Evolutionary conservation across 2,329 filamentous ascomycete species (phyloP).

Genomic region (Aureobasidium sp.): DNA sequence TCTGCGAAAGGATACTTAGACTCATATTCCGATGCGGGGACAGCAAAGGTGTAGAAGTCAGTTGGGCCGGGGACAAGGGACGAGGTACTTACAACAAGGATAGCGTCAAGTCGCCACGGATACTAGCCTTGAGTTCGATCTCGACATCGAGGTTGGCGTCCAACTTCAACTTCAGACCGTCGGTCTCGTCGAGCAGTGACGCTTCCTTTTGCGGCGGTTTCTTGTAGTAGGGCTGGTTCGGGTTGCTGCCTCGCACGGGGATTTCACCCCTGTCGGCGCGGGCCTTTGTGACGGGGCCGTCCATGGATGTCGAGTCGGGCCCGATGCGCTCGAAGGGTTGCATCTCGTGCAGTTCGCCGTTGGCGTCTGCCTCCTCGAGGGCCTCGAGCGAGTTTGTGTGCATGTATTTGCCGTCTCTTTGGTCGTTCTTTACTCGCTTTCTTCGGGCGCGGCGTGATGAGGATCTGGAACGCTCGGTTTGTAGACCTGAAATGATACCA

Average conservation of each 20-base stretch:
- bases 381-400: conserved; percentile 40
- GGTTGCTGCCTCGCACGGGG: conserved; percentile 43
- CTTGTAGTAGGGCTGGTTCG: conserved; percentile 39
- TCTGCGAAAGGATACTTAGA: conserved; percentile 9
- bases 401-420: conserved; percentile 43
- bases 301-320: conserved; percentile 47
- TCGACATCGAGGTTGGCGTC: conserved; percentile 76
- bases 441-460: conserved; percentile 39
- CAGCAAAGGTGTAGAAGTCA: not conserved
- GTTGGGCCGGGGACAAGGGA: not conserved
- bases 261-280: conserved; percentile 47
- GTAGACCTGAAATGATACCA: conserved; percentile 21
- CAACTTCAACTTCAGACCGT: conserved; percentile 62
- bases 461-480: conserved; percentile 38
- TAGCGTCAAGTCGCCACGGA: conserved; percentile 74
- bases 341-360: conserved; percentile 39
- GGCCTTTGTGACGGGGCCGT: conserved; percentile 47
- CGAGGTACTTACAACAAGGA: conserved; percentile 59
- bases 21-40: not conserved
- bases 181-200: conserved; percentile 42
- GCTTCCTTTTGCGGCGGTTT: conserved; percentile 19
- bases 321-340: conserved; percentile 48
- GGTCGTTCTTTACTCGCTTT: conserved; percentile 36
- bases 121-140: conserved; percentile 76
- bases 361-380: conserved; percentile 44